These are phyloP conservation scores for Leptographium galeiforme DNA, from an alignment of 2,329 filamentous ascomycete genomes.

Conservation along the genomic window DNA sequence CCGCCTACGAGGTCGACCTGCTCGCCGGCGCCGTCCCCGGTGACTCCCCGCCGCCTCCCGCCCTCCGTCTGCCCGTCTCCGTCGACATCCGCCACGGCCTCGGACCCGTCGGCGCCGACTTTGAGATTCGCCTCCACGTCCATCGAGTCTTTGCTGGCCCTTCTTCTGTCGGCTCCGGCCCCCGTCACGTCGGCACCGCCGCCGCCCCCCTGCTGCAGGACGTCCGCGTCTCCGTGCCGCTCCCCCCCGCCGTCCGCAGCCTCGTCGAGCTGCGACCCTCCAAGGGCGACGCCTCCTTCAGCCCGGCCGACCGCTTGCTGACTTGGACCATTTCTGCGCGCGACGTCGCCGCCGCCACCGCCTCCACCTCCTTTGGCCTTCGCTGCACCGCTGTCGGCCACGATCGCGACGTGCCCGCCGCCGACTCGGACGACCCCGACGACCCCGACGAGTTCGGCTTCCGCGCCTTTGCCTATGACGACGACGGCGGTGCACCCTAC, in stretches of 20 bases:
- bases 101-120: conserved; percentile 64
- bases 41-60: conserved; percentile 34
- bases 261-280: conserved; percentile 69
- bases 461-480: conserved; percentile 38
- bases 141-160: conserved; percentile 41
- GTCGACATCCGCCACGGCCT: conserved; percentile 73
- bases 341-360: conserved; percentile 54
- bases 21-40: conserved; percentile 47
- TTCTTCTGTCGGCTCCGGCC: conserved; percentile 21
- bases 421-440: conserved; percentile 29
- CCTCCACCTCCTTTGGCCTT: conserved; percentile 57
- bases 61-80: conserved; percentile 67
- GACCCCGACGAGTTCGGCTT: conserved; percentile 40
- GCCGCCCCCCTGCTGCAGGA: conserved; percentile 58
- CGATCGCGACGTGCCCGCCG: conserved; percentile 28
- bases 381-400: conserved; percentile 69
- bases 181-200: conserved; percentile 38
- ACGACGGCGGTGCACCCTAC: neutral
- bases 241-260: conserved; percentile 68
- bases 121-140: conserved; percentile 69
- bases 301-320: conserved; percentile 54
- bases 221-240: conserved; percentile 61
- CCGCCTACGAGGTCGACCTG: conserved; percentile 87
- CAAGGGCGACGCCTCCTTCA: conserved; percentile 73
- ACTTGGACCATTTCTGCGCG: conserved; percentile 77